Base-by-base conservation (phyloP, 1,139 yeast species). In the Hansenula lynferdii region DNA sequence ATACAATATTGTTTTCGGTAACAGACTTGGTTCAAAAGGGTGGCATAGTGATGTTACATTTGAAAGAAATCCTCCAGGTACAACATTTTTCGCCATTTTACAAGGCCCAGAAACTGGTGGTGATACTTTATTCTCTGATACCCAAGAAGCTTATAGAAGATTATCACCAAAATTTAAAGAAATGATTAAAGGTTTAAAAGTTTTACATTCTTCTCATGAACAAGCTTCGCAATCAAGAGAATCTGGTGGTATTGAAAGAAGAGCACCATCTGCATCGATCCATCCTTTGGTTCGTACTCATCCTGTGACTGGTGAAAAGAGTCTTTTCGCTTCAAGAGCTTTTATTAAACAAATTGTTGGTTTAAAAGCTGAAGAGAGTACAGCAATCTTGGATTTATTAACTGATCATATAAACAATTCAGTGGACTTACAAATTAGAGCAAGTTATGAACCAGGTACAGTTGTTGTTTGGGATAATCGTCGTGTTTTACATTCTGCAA, bases 391-490 rank as follows among this genome's bases (percentile, higher is more conserved):
- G 45, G 59, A 70, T 35, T 72, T 80, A 49, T 61, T 83, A 48
- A 69, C 68, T 45, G 61, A 65, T 31, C 77, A 77, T 49, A 63
- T 80, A 37, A 75, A 73, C 41, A 49, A 65, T 28, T 61, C 72
- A 26, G 72, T 69, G 20, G 82, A 77, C 52, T 64, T 75, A 45
- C 79, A 77, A 40, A 65, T 75, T 17, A 69, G 85, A 45, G 77
- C 77, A 43, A 63, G 58, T 39, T 79, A 83, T 80, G 73, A 71
- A 44, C 71, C 70, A 27, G 66, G 71, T 37, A 77, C 86, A 7
- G 81, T 83, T 24, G 86, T 79, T 19, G 61, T 80, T 18, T 83
- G 87, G 85, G 89, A 82, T 52, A 81, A 81, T 61, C 70, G 89
- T 59, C 65, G 80, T 50, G 75, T 77, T 25, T 61, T 71, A 31